Evolutionary conservation across 1,284 basidiomycete species (phyloP).

Genomic region (Ustilago trichophora): DNA sequence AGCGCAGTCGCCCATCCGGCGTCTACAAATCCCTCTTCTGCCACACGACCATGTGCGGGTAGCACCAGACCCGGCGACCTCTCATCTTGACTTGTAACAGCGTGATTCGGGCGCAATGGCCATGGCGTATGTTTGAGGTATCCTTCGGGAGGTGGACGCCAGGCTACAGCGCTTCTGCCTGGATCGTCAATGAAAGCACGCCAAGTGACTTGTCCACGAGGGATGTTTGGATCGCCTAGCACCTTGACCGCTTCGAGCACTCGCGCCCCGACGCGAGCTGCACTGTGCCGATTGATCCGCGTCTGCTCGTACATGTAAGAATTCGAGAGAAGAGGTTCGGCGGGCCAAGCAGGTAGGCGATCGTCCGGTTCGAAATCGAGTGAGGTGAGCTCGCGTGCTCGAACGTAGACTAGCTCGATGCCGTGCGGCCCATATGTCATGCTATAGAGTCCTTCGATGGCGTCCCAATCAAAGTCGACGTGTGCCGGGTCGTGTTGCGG

Average conservation of each 20-base stretch:
- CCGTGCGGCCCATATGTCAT: slow-evolving; percentile 57
- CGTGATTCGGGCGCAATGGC: slow-evolving; percentile 26
- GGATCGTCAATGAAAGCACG: slow-evolving; percentile 53
- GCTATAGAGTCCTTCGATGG: slow-evolving; percentile 46
- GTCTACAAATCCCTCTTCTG: slow-evolving; percentile 44
- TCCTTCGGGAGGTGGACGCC: slow-evolving; percentile 32
- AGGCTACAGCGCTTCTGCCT: slow-evolving; percentile 27
- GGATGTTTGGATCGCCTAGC: slow-evolving; percentile 52
- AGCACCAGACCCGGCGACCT: slow-evolving; percentile 42
- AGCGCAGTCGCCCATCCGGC: slow-evolving; percentile 45
- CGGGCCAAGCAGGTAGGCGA: slow-evolving; percentile 28
- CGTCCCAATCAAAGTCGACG: slow-evolving; percentile 48
- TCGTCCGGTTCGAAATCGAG: slow-evolving; percentile 47
- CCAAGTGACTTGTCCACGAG: slow-evolving; percentile 49
- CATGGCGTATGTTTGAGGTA: slow-evolving; percentile 42
- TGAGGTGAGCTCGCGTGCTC: slow-evolving; percentile 41
- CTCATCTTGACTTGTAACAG: slow-evolving; percentile 20
- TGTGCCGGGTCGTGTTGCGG: slow-evolving; percentile 39
- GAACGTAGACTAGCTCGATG: slow-evolving; percentile 51
- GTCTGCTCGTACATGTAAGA: slow-evolving; percentile 48
- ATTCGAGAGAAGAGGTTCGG: slow-evolving; percentile 40
- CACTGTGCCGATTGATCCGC: slow-evolving; percentile 30
- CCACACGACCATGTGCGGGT: slow-evolving; percentile 47
- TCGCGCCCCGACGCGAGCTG: slow-evolving; percentile 31
- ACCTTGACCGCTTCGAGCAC: slow-evolving; percentile 54